A percentile compares a stretch with the other conserved stretches of the same genome.
phyloP scores from a whole-genome alignment of 176 grass and related monocot species.

The Musa schizocarpa region DNA sequence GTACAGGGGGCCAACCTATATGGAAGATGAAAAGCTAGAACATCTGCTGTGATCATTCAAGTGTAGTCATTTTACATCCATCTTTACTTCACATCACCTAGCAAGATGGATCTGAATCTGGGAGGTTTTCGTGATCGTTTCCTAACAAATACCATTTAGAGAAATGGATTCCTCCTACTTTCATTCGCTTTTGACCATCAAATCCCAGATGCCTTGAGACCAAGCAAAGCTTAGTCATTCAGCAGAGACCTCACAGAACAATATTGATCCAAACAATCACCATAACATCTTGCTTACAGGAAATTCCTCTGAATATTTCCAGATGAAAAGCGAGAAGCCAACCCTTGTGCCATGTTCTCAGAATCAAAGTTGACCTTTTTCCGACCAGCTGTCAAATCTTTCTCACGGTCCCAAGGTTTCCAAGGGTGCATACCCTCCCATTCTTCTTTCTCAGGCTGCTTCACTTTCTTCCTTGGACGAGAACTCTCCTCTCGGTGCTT shows the following conservation, averaged over 20 bases:
- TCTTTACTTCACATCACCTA: neutral
- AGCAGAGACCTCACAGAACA: neutral
- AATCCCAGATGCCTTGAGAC: neutral
- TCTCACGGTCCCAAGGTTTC: slow-evolving; percentile 97
- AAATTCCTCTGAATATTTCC: slow-evolving; percentile 75
- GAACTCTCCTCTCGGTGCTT: slow-evolving; percentile 45
- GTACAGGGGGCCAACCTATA: too few relatives aligned
- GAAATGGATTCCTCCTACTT: too few relatives aligned
- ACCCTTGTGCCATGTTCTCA: slow-evolving; percentile 53
- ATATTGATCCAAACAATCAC: neutral
- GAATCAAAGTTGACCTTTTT: slow-evolving; percentile 60
- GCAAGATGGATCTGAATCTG: neutral
- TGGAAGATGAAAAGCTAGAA: too few relatives aligned
- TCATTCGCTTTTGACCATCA: neutral
- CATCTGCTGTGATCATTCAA: too few relatives aligned
- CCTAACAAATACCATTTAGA: too few relatives aligned
- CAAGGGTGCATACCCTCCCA: slow-evolving; percentile 88
- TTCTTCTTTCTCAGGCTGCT: slow-evolving; percentile 57
- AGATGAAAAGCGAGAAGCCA: slow-evolving; percentile 71
- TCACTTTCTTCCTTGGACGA: slow-evolving; percentile 40
- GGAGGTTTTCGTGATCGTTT: too few relatives aligned
- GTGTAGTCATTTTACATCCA: too few relatives aligned
- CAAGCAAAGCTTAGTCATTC: neutral
- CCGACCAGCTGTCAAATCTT: slow-evolving; percentile 68
- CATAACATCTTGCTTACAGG: slow-evolving; percentile 23